Conservation (phyloP, 2,329 filamentous ascomycete genomes). For the Talaromyces rugulosus region DNA sequence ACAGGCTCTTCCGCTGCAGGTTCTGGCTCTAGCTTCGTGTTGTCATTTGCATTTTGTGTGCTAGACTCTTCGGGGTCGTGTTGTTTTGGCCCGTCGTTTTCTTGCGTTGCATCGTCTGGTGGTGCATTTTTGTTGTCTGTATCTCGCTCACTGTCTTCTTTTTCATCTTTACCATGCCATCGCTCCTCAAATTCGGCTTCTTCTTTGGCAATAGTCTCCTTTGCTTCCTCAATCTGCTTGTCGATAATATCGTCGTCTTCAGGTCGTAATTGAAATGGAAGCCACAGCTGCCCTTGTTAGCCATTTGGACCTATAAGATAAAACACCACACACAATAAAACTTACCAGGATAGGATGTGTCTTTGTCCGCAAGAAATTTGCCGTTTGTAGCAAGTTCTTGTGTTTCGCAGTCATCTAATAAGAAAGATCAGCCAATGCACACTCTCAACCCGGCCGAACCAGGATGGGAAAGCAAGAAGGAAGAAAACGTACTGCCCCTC, state of each 20-base stretch:
- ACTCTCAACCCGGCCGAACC: neutral
- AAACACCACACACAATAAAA: constrained; percentile 15
- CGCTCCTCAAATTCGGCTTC: constrained; percentile 56
- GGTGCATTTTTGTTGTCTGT: constrained; percentile 19
- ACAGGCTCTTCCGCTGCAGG: constrained; percentile 13
- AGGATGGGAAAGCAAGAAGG: neutral
- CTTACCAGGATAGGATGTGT: constrained; percentile 70
- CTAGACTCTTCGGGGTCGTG: constrained; percentile 22
- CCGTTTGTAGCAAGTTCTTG: constrained; percentile 64
- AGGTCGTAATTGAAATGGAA: constrained; percentile 70
- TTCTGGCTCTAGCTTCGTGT: constrained; percentile 6
- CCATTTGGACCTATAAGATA: neutral
- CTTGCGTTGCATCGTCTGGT: constrained; percentile 37
- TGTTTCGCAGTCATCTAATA: constrained; percentile 70
- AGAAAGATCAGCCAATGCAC: neutral
- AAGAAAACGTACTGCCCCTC: constrained; percentile 61
- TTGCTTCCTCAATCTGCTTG: constrained; percentile 63
- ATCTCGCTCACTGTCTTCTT: constrained; percentile 26
- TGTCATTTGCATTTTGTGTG: constrained; percentile 16
- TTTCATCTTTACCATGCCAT: constrained; percentile 32
- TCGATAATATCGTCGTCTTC: constrained; percentile 69
- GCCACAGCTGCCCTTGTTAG: constrained; percentile 63
- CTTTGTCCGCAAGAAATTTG: constrained; percentile 69
- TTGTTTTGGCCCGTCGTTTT: constrained; percentile 19
- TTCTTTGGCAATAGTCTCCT: constrained; percentile 63